Evolutionary conservation across 805 yeast species (phyloP), one percentile per base, ranked within the genome.

Genomic region (Scheffersomyces coipomensis): DNA sequence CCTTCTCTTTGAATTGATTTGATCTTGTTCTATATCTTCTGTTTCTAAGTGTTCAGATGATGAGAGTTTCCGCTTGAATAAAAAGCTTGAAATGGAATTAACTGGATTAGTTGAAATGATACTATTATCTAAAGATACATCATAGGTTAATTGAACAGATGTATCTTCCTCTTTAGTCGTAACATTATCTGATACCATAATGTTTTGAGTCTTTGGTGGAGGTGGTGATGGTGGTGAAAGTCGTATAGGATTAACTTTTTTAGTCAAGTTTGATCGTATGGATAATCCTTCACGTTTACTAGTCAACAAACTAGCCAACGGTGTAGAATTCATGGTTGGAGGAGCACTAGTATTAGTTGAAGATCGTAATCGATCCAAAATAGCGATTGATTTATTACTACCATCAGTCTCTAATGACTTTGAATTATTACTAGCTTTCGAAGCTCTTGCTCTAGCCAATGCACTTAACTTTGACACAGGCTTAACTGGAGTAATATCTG

Each of bases 401-500:
- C 27, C 19, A 21, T 9, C 23, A 19, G 27, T 21, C n/a, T n/a
- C n/a, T 11, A 3, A 24, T 34, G 22, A 16, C 19, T 30, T 18
- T 30, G 26, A 12, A 9, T 27, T 21, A 26, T 35, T 30, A 27
- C 27, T 13, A 24, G 26, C 21, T 34, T 35, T 22, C 16, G 33
- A n/a, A 10, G 31, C 47, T 41, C 73, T 62, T 31, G 66, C 60
- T 46, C 66, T 68, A n/a, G 80, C 80, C 48, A 78, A 58, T 23
- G 64, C 64, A 29, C 77, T 72, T 34, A 76, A 53, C 47, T 74
- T 75, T 4, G 80, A 71, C 37, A 29, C 24, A 19, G 38, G 33
- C 26, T 38, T 44, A 17, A 40, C 21, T 18, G 25, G 21, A 21
- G 22, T 33, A 19, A 35, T 19, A 26, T 25, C 15, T 13, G 34